phyloP scores from a whole-genome alignment of 768 basidiomycete species.

The Mycena capillaripes region DNA sequence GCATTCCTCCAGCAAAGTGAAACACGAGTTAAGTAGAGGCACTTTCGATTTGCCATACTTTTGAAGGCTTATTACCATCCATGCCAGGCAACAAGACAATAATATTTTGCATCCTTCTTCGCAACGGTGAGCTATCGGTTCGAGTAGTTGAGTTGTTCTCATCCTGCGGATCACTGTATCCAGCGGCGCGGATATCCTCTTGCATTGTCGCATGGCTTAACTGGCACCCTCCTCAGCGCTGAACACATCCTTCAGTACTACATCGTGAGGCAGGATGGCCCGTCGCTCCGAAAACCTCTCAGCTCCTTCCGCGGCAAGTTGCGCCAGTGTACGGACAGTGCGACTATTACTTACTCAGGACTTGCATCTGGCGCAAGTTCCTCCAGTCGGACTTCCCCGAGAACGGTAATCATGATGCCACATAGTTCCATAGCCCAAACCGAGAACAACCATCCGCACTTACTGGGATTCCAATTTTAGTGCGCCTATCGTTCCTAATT shows the following conservation, averaged over 20 bases:
- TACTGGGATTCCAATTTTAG: not conserved
- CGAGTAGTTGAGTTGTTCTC: too few species aligned
- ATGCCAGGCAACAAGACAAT: not conserved
- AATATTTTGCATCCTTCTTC: not conserved
- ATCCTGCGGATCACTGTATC: not conserved
- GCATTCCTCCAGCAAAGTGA: not conserved
- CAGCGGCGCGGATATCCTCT: not conserved
- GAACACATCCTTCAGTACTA: not conserved
- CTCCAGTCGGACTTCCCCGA: not conserved
- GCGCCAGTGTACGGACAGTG: not conserved
- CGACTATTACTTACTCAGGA: not conserved
- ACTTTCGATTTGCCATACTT: not conserved
- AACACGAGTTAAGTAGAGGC: not conserved
- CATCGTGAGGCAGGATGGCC: not conserved
- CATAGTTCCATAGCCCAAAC: constrained; percentile 1
- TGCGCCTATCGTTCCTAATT: not conserved
- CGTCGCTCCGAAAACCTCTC: too few species aligned
- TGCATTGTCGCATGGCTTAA: not conserved
- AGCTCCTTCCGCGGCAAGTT: not conserved
- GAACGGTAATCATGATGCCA: not conserved
- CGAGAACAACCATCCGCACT: not conserved
- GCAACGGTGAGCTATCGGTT: too few species aligned
- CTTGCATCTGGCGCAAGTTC: not conserved
- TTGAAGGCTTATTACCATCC: not conserved
- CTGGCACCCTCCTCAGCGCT: not conserved